phyloP scores from a whole-genome alignment of 805 yeast genomes.

The Ogataea pilisensis region DNA sequence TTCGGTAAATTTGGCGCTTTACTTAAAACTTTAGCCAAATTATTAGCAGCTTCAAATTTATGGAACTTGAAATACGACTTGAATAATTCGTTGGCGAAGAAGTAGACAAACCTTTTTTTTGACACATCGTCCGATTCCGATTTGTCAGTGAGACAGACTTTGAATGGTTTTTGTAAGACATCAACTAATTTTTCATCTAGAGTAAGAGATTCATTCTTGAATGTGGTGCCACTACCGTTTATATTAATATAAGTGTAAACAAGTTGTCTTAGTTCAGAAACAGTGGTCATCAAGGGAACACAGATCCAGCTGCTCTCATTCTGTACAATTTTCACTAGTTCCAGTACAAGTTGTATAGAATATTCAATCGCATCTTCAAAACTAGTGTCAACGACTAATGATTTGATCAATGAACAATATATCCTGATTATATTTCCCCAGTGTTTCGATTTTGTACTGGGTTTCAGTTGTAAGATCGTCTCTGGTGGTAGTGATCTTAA shows the following conservation, averaged over 20 bases:
- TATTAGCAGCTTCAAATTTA: conserved; percentile 69
- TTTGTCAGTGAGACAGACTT: conserved; percentile 74
- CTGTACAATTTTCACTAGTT: conserved; percentile 14
- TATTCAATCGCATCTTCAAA: conserved; percentile 15
- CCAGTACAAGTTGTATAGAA: conserved; percentile 13
- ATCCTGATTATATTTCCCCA: conserved; percentile 5
- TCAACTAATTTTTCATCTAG: conserved; percentile 27
- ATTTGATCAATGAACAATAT: conserved; percentile 14
- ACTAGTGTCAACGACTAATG: conserved; percentile 16
- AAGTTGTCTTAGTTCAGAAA: conserved; percentile 17
- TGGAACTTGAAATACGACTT: conserved; percentile 62
- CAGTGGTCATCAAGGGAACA: conserved; percentile 14
- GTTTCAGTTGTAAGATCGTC: conserved; percentile 2
- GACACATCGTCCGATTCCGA: conserved; percentile 45
- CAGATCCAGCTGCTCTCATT: conserved; percentile 19
- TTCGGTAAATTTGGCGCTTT: conserved; percentile 55
- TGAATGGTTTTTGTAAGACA: conserved; percentile 64
- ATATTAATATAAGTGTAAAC: conserved; percentile 15
- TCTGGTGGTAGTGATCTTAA: conserved; percentile 14
- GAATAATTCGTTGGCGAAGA: conserved; percentile 66
- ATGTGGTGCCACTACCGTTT: conserved; percentile 3
- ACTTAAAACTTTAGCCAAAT: conserved; percentile 63
- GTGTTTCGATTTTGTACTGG: background rate
- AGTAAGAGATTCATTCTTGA: conserved; percentile 11
- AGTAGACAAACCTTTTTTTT: conserved; percentile 63